A percentile compares a stretch with the other conserved stretches of the same genome.
Conservation (phyloP, 768 basidiomycete genomes). For the Tylopilus intermedius region DNA sequence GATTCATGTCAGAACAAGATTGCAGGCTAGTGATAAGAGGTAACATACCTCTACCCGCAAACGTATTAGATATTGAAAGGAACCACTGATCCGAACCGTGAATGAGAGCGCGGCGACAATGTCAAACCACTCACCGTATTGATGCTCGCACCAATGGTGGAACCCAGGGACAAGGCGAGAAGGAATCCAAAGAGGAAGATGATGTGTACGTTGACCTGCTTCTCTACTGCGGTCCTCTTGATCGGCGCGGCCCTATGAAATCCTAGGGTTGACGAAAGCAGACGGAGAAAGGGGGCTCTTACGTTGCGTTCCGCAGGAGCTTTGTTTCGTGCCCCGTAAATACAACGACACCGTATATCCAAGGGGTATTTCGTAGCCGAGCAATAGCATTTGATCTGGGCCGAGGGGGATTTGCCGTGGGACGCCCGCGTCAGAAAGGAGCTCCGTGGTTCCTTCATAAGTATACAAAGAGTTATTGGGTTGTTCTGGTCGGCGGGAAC, state of each 20-base stretch:
- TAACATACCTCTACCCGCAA: constrained; percentile 61
- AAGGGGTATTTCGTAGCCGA: constrained; percentile 91
- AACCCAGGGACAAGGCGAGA: constrained; percentile 82
- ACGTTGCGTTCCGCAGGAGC: constrained; percentile 97
- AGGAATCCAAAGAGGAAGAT: constrained; percentile 89
- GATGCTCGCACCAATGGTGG: constrained; percentile 89
- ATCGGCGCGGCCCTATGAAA: constrained; percentile 80
- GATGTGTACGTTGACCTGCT: constrained; percentile 94
- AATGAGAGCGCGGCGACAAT: neutral
- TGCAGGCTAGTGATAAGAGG: neutral
- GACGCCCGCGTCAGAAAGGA: constrained; percentile 49
- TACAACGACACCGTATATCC: constrained; percentile 91
- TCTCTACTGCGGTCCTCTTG: constrained; percentile 93
- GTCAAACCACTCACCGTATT: constrained; percentile 48
- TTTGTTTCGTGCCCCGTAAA: constrained; percentile 99
- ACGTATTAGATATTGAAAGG: constrained; percentile 56
- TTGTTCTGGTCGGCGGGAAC: constrained; percentile 88
- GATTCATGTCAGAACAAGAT: neutral
- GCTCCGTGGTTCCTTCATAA: constrained; percentile 78
- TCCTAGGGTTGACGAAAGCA: neutral
- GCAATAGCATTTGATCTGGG: constrained; percentile 94
- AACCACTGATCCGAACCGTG: constrained; percentile 56
- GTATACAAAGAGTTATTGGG: constrained; percentile 98
- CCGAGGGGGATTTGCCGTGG: constrained; percentile 85
- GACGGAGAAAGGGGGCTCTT: constrained; percentile 29